Conservation (phyloP, 2,329 filamentous ascomycete species). For the Colletotrichum brevisporum region DNA sequence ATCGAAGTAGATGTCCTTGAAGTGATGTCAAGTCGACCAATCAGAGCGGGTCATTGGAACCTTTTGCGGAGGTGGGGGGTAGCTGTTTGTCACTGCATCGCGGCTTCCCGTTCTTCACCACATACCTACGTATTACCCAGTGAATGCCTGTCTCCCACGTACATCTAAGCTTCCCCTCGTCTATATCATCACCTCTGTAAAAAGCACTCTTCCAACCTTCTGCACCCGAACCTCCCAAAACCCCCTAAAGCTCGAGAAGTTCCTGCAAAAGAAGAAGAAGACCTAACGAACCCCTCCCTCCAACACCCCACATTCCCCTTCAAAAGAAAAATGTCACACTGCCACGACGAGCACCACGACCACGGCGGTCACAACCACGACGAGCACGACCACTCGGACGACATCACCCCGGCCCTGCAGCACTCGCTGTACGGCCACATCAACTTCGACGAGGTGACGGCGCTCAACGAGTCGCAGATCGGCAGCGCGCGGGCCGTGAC, state of each 20-base stretch:
- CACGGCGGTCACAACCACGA: constrained; percentile 69
- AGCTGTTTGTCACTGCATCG: constrained; percentile 6
- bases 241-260: too few species aligned
- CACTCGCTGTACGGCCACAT: constrained; percentile 93
- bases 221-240: too few species aligned
- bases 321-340: constrained; percentile 57
- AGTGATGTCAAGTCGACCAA: constrained; percentile 9
- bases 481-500: constrained; percentile 81
- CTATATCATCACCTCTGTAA: too few species aligned
- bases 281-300: not conserved
- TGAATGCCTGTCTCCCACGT: not conserved
- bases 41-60: constrained; percentile 17
- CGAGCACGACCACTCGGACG: constrained; percentile 89
- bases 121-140: too few species aligned
- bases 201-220: too few species aligned
- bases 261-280: too few species aligned
- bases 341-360: constrained; percentile 65
- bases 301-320: not conserved
- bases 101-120: not conserved
- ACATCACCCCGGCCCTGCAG: constrained; percentile 92
- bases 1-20: not conserved
- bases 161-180: not conserved
- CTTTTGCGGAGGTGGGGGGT: constrained; percentile 18
- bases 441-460: constrained; percentile 86
- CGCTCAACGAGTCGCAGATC: constrained; percentile 83